Base-by-base conservation (phyloP, 768 basidiomycete species). In the Trametes elegans region DNA sequence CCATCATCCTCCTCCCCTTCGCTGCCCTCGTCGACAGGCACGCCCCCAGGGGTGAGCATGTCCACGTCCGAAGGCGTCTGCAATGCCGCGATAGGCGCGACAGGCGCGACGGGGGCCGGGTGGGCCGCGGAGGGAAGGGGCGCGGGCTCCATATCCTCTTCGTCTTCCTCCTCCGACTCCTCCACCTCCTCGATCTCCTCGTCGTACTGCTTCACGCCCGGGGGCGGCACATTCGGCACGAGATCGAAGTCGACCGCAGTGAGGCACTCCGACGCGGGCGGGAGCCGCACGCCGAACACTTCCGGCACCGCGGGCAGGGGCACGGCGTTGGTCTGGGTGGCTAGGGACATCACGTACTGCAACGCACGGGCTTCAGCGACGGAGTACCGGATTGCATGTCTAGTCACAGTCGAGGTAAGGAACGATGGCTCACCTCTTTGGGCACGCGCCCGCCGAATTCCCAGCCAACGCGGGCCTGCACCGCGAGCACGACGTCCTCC, bases 381-480 rank as follows among this genome's bases (percentile, higher is more conserved):
- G 28, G 24, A 6, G 8, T 5, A 6, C 23, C 24, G 29, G 6
- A 2, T 0, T 26, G n/a, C n/a, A n/a, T n/a, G n/a, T n/a, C n/a
- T n/a, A n/a, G n/a, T n/a, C n/a, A n/a, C n/a, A n/a, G n/a, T n/a
- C n/a, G n/a, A n/a, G 9, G 19, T 32, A 16, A 23, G 51, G 3
- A 23, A 26, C 5, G 21, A n/a, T 19, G 23, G 70, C 75, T 26
- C 53, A 93, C 91, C 82, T 93, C 91, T 72, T 93, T 93, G 3
- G 91, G 91, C 26, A 93, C 83, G 34, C 90, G 79, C 6, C 92
- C 91, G 21, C 90, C 91, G 67, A 92, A 88, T 70, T 93, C 92
- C 92, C 92, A 93, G 38, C 91, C 92, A 4, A 93, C 92, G 53
- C 91, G 84, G 6, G 90, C 90, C 69, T 93, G 91, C 5, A 92